Evolutionary conservation across 371 early-diverging fungal genomes (phyloP).

Genomic region (Paraphysoderma sedebokerense): DNA sequence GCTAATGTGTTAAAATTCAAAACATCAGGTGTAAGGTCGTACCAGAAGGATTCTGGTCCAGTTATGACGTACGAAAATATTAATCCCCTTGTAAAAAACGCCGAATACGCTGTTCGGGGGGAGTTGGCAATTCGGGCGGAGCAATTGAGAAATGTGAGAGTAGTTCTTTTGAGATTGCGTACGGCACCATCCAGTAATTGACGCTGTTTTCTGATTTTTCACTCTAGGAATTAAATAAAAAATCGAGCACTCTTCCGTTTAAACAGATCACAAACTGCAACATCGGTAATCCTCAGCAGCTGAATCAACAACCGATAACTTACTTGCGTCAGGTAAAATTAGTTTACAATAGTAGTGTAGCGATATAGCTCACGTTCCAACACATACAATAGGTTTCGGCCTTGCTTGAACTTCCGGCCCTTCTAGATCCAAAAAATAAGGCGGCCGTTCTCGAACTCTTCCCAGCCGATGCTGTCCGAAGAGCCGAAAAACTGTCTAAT

Average conservation of each 20-base stretch:
- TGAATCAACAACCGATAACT: constrained; percentile 85
- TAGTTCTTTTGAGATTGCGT: not conserved
- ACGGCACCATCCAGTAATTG: not conserved
- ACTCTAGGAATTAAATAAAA: constrained; percentile 22
- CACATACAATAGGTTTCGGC: constrained; percentile 44
- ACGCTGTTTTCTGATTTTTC: not conserved
- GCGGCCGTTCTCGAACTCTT: constrained; percentile 23
- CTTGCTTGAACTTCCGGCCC: constrained; percentile 68
- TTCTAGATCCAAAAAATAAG: constrained; percentile 33
- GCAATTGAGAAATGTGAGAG: constrained; percentile 44
- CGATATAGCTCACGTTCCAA: not conserved
- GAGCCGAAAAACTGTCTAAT: constrained; percentile 50
- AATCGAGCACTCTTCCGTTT: constrained; percentile 42
- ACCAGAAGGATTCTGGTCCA: too few relatives aligned
- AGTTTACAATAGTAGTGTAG: not conserved
- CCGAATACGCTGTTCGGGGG: constrained; percentile 94
- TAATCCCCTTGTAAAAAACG: constrained; percentile 50
- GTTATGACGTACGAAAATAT: constrained; percentile 48
- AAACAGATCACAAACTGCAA: constrained; percentile 71
- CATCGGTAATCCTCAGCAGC: constrained; percentile 96
- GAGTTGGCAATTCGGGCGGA: constrained; percentile 90
- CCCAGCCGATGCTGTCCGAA: constrained; percentile 65
- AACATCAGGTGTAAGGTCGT: too few relatives aligned
- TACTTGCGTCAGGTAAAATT: constrained; percentile 78
- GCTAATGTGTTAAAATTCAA: too few relatives aligned